Base-by-base conservation (phyloP, 805 yeast species). In the Ogataea neopini region DNA sequence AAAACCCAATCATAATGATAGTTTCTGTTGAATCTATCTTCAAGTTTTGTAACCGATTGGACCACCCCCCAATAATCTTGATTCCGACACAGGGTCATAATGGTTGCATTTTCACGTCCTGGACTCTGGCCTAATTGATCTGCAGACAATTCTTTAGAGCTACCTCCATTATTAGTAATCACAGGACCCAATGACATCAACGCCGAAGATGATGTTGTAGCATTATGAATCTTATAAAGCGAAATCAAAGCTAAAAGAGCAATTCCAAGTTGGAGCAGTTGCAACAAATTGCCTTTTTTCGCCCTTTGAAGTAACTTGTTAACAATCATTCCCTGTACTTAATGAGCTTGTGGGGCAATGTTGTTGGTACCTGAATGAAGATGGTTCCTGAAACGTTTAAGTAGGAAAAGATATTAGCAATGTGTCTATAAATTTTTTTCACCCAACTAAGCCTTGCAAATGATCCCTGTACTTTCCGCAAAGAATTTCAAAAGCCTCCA, bases 1-100 rank as follows among this genome's bases (percentile, higher is more conserved):
- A 91, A 91, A 13, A 90, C 91, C 97, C 97, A 91, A 63, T 89
- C 96, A 65, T 91, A 91, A 54, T 86, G 80, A 69, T 62, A 90
- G 52, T 82, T 72, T 42, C 68, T 65, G 71, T 92, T 90, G 72
- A 90, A 90, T 46, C 91, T 77, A 65, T 85, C 88, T 72, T 88
- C 96, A 32, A 88, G 78, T 48, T 77, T 73, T 47, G 84, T 75
- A 50, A 89, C 83, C 5, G 94, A 80, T 40, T 71, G 74, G 29
- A 84, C 53, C 43, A 86, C 70, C n/a, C 72, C 74, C 55, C 70
- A 61, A 51, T 86, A 62, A 58, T 88, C 96, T 22, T 69, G 59
- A 66, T 88, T 83, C 60, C 94, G 75, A 29, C 88, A 88, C 55
- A 88, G 71, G 1, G 90, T 72, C 48, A 83, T 79, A 53, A 79